These are phyloP conservation scores for Vitis hybrid DNA, from an alignment of 177 flowering plant species.

Conservation along the genomic window DNA sequence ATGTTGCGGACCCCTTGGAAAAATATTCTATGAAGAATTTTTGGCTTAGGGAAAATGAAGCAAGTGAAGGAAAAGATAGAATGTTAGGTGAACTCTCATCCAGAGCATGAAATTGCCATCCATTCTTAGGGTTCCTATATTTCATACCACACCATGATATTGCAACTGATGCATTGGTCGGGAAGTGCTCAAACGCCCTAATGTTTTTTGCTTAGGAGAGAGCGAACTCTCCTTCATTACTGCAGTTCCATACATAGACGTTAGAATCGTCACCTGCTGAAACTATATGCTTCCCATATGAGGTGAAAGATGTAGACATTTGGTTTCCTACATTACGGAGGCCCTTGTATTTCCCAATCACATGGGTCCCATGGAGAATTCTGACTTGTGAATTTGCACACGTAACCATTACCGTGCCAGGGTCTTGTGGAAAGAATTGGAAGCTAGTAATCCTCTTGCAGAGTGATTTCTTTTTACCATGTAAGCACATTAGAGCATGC, in stretches of 20 bases:
- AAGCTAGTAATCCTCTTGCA: conserved; percentile 61
- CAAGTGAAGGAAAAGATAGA: conserved; percentile 32
- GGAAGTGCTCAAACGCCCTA: conserved; percentile 53
- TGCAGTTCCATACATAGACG: conserved; percentile 54
- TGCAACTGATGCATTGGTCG: conserved; percentile 56
- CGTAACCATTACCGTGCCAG: conserved; percentile 60
- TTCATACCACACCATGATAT: conserved; percentile 62
- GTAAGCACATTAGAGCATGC: conserved; percentile 43
- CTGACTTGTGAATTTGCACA: conserved; percentile 65
- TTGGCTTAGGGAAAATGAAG: conserved; percentile 37
- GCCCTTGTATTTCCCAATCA: conserved; percentile 55
- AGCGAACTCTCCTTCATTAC: conserved; percentile 11
- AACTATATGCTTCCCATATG: conserved; percentile 60
- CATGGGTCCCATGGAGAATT: conserved; percentile 48
- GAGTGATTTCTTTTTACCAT: conserved; percentile 50
- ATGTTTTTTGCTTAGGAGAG: conserved; percentile 23
- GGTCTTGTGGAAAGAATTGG: conserved; percentile 54
- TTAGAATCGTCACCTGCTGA: conserved; percentile 53
- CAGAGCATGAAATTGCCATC: conserved; percentile 9
- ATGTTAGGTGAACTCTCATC: conserved; percentile 10
- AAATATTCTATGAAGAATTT: conserved; percentile 46
- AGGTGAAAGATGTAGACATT: conserved; percentile 41
- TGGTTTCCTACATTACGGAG: conserved; percentile 32
- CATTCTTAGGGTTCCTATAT: conserved; percentile 12
- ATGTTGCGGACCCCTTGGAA: conserved; percentile 66